Evolutionary conservation across 371 early-diverging fungal genomes (phyloP), one percentile per base, ranked within the genome.

Genomic region (Lichtheimia hyalospora): DNA sequence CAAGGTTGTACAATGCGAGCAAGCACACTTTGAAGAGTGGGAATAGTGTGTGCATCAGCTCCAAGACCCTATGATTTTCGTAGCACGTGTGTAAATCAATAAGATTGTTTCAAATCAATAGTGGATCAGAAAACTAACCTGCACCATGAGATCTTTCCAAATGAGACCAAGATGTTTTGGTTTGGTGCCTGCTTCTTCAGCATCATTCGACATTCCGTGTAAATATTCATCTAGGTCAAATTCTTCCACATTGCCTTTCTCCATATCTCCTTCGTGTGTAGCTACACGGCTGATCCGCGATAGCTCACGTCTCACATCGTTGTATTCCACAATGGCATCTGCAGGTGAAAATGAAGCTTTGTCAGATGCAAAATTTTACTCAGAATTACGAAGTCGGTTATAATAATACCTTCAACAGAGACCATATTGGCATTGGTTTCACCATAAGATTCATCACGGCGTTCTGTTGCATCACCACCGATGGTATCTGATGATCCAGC

Each of bases 281-380:
- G 54, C 25, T n/a, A 41, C 10, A 13, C 60, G 59, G 13, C 60
- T 60, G 20, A 42, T 39, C 13, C 50, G 48, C 3, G 55, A 53
- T 3, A 64, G 52, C 46, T 64, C 64, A 16, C 60, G 60, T 49
- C 55, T 63, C 40, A 67, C 34, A 6, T 49, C 49, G 27, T 64
- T 14, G 28, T 64, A 64, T 51, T 64, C 64, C 8, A 13, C 52
- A 23, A 60, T 54, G 21, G 64, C 64, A 55, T 42, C 64, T 60
- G 34, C 27, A 42, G 52, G 49, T 14, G 14, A 4, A 55, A 20
- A 8, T 2, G 54, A 21, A 16, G 20, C 84, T 4, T 81, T 77
- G 25, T 86, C 66, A 86, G 20, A 52, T 27, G n/a, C 13, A 93
- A 27, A 76, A 85, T 1, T 82, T 77, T 64, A 92, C 91, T 87